phyloP scores from a whole-genome alignment of 2,329 filamentous ascomycete genomes.

The Fusarium sp. region DNA sequence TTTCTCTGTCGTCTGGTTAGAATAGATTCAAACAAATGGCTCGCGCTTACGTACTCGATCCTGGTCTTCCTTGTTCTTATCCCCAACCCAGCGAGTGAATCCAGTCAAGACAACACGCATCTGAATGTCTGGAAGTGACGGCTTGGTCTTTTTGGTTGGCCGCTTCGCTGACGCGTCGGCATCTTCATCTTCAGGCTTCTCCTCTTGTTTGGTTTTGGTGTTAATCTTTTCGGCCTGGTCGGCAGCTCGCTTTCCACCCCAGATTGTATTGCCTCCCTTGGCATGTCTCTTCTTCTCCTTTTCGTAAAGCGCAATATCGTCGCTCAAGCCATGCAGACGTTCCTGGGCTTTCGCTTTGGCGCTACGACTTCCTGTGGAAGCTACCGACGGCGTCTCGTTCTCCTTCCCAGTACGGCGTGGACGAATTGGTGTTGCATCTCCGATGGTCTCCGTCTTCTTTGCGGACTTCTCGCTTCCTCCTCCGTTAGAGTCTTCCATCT shows the following conservation, averaged over 20 bases:
- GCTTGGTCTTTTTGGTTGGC: slow-evolving; percentile 71
- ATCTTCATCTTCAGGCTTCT: slow-evolving; percentile 57
- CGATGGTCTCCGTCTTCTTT: slow-evolving; percentile 38
- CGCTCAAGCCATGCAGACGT: slow-evolving; percentile 78
- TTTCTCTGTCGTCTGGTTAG: slow-evolving; percentile 67
- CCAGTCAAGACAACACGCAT: slow-evolving; percentile 86
- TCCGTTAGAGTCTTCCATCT: slow-evolving; percentile 58
- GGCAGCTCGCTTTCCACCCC: slow-evolving; percentile 72
- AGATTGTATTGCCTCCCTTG: slow-evolving; percentile 61
- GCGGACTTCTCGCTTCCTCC: slow-evolving; percentile 47
- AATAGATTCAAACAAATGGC: slow-evolving; percentile 8
- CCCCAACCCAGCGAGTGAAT: slow-evolving; percentile 82
- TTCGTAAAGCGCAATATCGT: slow-evolving; percentile 89
- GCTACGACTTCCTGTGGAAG: slow-evolving; percentile 79
- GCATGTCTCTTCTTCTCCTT: slow-evolving; percentile 85
- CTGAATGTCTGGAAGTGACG: slow-evolving; percentile 68
- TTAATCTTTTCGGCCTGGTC: slow-evolving; percentile 66
- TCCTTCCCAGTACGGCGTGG: slow-evolving; percentile 73
- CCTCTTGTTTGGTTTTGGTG: slow-evolving; percentile 57
- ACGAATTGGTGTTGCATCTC: slow-evolving; percentile 54
- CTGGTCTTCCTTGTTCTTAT: slow-evolving; percentile 77
- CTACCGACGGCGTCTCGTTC: slow-evolving; percentile 79
- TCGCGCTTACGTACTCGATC: slow-evolving; percentile 73
- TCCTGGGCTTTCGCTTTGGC: slow-evolving; percentile 88
- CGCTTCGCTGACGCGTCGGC: slow-evolving; percentile 60